phyloP scores from a whole-genome alignment of 495 filamentous ascomycete genomes.

The Parathielavia hyrcaniae region DNA sequence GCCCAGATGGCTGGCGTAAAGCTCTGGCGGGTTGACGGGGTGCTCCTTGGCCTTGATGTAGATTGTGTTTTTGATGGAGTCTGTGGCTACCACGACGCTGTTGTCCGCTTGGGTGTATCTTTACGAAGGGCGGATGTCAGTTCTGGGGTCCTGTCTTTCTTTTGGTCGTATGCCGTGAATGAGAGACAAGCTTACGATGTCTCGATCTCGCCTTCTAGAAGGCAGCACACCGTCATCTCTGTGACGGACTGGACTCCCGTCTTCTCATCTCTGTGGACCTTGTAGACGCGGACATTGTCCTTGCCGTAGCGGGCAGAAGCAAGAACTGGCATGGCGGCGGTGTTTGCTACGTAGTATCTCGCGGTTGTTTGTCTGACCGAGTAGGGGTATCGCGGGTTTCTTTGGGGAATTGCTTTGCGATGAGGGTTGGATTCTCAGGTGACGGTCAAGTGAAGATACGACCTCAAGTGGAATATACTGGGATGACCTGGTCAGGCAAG shows the following conservation, averaged over 20 bases:
- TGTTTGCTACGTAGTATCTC: neutral
- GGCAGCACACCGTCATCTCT: constrained; percentile 88
- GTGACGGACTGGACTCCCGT: constrained; percentile 75
- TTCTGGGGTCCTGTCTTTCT: constrained; percentile 10
- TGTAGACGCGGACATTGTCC: constrained; percentile 97
- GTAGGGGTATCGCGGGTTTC: neutral
- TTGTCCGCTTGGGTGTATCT: constrained; percentile 94
- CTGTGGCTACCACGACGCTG: constrained; percentile 89
- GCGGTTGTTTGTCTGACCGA: neutral
- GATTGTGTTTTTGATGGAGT: constrained; percentile 97
- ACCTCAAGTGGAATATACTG: no score
- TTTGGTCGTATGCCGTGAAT: no score
- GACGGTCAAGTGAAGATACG: neutral
- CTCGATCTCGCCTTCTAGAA: constrained; percentile 87
- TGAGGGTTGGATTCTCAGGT: neutral
- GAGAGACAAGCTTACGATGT: constrained; percentile 55
- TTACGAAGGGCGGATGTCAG: neutral
- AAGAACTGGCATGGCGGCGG: constrained; percentile 50
- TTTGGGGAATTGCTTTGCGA: neutral
- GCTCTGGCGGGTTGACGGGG: constrained; percentile 87
- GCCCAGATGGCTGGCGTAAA: constrained; percentile 77
- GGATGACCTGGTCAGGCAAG: no score
- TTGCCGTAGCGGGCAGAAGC: constrained; percentile 81
- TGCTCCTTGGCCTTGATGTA: constrained; percentile 91
- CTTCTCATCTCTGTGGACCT: constrained; percentile 73